Percentiles rank a stretch among this genome's conserved stretches.
phyloP scores from a whole-genome alignment of 331 rosid species.

The Pyracantha coccinea region DNA sequence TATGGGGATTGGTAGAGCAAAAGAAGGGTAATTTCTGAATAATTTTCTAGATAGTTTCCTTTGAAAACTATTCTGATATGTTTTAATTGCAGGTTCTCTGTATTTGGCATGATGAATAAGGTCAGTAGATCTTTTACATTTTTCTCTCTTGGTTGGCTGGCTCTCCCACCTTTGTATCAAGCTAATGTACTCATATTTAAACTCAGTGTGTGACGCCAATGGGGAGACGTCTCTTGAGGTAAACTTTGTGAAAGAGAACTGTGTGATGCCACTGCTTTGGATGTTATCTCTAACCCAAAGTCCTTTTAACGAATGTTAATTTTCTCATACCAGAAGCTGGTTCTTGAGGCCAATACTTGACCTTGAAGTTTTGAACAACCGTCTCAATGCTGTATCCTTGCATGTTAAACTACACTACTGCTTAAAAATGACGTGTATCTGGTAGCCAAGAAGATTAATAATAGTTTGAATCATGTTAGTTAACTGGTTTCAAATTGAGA shows the following conservation, averaged over 20 bases:
- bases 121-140: constrained; percentile 31
- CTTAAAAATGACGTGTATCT: background rate
- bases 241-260: constrained; percentile 6
- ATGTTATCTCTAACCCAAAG: constrained; percentile 1
- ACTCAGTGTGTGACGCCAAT: constrained; percentile 79
- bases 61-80: constrained; percentile 12
- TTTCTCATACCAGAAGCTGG: constrained; percentile 52
- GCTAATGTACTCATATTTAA: constrained; percentile 16
- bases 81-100: constrained; percentile 69
- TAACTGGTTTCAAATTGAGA: background rate
- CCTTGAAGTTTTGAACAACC: constrained; percentile 68
- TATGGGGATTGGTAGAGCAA: constrained; percentile 98
- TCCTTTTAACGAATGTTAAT: background rate
- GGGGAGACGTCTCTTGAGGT: constrained; percentile 94
- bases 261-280: background rate
- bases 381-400: constrained; percentile 84
- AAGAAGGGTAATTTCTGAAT: constrained; percentile 76
- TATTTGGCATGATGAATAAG: constrained; percentile 97
- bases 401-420: constrained; percentile 4
- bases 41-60: constrained; percentile 9
- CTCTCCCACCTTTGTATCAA: constrained; percentile 4
- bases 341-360: constrained; percentile 93
- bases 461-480: background rate
- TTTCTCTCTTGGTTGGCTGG: background rate
- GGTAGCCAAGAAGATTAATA: background rate